Evolutionary conservation across 2,329 filamentous ascomycete species (phyloP).

Genomic region (Botrytis galanthina): DNA sequence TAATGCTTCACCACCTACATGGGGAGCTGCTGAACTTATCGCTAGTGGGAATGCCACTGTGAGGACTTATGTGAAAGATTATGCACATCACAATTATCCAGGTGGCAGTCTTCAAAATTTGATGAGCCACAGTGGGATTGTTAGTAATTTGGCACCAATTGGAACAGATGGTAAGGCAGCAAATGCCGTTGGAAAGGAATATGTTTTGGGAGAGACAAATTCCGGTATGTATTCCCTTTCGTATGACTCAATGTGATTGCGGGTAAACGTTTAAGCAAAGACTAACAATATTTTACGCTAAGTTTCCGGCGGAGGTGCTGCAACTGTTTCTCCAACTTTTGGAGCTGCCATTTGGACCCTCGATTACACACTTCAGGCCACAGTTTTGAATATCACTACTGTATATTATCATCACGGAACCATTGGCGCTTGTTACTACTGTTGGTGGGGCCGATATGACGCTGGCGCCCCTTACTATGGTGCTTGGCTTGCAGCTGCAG

Average conservation of each 20-base stretch:
- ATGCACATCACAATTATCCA: slow-evolving; percentile 40
- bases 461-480: slow-evolving; percentile 37
- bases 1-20: slow-evolving; percentile 33
- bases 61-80: slow-evolving; percentile 33
- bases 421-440: slow-evolving; percentile 38
- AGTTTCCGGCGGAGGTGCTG: slow-evolving; percentile 34
- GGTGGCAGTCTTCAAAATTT: slow-evolving; percentile 40
- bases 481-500: slow-evolving; percentile 31
- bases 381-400: slow-evolving; percentile 28
- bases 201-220: slow-evolving; percentile 37
- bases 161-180: slow-evolving; percentile 31
- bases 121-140: slow-evolving; percentile 35
- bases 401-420: slow-evolving; percentile 37
- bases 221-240: slow-evolving; percentile 40
- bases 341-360: slow-evolving; percentile 36
- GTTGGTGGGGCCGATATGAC: slow-evolving; percentile 34
- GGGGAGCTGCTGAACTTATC: slow-evolving; percentile 35
- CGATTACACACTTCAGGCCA: slow-evolving; percentile 32
- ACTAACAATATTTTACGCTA: neutral
- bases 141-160: slow-evolving; percentile 29
- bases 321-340: slow-evolving; percentile 32
- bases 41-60: slow-evolving; percentile 29
- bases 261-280: neutral
- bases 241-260: neutral
- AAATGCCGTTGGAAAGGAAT: slow-evolving; percentile 29